Base-by-base conservation (phyloP, 768 basidiomycete species). In the Coprinopsis strossmayeri region DNA sequence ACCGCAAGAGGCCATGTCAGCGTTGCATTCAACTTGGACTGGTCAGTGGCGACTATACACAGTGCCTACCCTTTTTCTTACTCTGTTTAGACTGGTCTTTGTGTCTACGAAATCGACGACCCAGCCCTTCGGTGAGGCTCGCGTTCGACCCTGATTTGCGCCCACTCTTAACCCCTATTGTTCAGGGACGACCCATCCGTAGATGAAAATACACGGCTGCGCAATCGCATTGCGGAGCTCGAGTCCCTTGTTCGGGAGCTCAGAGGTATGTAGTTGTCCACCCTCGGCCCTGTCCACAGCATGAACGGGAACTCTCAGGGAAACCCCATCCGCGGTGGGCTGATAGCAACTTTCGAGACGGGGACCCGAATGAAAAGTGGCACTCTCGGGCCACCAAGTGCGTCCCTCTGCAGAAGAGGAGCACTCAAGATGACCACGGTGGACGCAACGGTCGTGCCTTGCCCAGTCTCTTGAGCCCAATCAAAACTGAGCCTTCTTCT, bases 91-190 rank as follows among this genome's bases (percentile, higher is more conserved):
- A 94, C 92, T 18, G 92, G 92, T 44, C 84, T 94, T 15, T 95
- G 92, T 63, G 91, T 95, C 0, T 95, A 95, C 57, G 92, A 95
- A 61, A 87, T 94, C 54, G 92, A 94, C 62, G 91, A 91, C 65
- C 88, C 88, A 12, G 82, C 85, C 9, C 67, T 87, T 30, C 76
- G 87, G 89, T 87, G 55, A 49, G 73, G 60, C n/a, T 32, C 4
- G 15, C 32, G 21, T 27, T 11, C 28, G 34, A 23, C 25, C 25
- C 26, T 11, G 10, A 23, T 11, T 24, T 46, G 47, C 48, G 39
- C 40, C 51, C 42, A 5, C 15, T n/a, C 17, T 55, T 39, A 42
- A 35, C 38, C 27, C 37, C 7, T 28, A 53, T 41, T 30, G 12
- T 13, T n/a, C 64, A 90, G 89, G 64, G 88, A 91, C 61, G 90